Conservation (phyloP, 2,329 filamentous ascomycete species). For the Lecanicillium sp. region DNA sequence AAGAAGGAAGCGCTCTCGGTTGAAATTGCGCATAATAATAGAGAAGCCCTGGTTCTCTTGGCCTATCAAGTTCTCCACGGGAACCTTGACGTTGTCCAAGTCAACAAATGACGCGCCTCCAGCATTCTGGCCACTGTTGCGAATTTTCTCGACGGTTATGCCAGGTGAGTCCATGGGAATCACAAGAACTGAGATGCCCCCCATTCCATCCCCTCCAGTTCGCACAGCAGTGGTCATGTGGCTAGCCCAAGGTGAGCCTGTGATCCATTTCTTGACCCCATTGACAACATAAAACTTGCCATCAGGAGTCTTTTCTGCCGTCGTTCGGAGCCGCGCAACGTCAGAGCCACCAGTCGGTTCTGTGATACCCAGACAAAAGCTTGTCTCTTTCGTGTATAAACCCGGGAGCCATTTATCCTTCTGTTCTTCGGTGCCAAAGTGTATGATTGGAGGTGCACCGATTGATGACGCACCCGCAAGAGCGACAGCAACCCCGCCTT, state of each 20-base stretch:
- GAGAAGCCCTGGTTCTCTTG: constrained; percentile 47
- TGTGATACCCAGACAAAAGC: constrained; percentile 58
- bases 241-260: constrained; percentile 51
- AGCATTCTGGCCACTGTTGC: constrained; percentile 60
- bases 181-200: constrained; percentile 50
- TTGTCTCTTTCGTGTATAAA: constrained; percentile 49
- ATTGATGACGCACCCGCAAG: constrained; percentile 54
- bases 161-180: constrained; percentile 43
- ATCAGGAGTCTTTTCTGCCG: constrained; percentile 36
- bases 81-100: constrained; percentile 48
- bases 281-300: constrained; percentile 53
- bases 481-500: constrained; percentile 48
- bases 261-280: constrained; percentile 63
- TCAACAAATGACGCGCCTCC: constrained; percentile 52
- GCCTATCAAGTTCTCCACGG: constrained; percentile 44
- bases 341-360: constrained; percentile 57
- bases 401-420: constrained; percentile 48
- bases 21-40: constrained; percentile 54
- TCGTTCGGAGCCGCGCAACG: constrained; percentile 56
- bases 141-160: constrained; percentile 45
- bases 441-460: constrained; percentile 56
- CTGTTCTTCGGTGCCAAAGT: constrained; percentile 53
- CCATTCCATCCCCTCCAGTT: constrained; percentile 45
- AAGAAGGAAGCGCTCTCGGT: constrained; percentile 51
- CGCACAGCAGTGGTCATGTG: constrained; percentile 56